phyloP scores from a whole-genome alignment of 2,329 filamentous ascomycete species.

The Ascochyta koolunga region DNA sequence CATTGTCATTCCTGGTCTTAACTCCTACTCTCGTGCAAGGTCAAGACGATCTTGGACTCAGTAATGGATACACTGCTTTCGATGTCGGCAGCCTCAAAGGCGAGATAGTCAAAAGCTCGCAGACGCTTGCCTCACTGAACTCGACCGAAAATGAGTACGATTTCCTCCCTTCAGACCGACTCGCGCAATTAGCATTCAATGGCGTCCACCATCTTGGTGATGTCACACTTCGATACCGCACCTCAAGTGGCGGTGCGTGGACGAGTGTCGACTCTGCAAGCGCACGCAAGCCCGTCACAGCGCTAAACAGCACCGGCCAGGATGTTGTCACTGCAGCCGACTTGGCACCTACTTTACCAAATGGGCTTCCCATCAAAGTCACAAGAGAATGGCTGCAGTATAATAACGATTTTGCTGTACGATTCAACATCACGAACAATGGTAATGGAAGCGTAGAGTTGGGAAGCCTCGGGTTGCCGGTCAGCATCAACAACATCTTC shows the following conservation, averaged over 20 bases:
- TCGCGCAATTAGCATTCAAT: constrained; percentile 55
- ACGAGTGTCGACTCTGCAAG: constrained; percentile 55
- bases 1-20: constrained; percentile 4
- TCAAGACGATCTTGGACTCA: constrained; percentile 30
- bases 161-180: constrained; percentile 61
- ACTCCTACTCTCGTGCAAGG: constrained; percentile 1
- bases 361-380: constrained; percentile 51
- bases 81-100: constrained; percentile 19
- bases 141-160: constrained; percentile 52
- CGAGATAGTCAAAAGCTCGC: constrained; percentile 26
- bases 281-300: constrained; percentile 47
- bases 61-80: constrained; percentile 24
- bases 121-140: constrained; percentile 30
- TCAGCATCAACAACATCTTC: constrained; percentile 69
- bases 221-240: constrained; percentile 62
- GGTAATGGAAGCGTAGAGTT: constrained; percentile 55
- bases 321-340: constrained; percentile 50
- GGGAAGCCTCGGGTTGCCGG: constrained; percentile 63
- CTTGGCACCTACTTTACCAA: constrained; percentile 52
- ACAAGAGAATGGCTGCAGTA: constrained; percentile 60
- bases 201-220: constrained; percentile 66
- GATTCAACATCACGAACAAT: constrained; percentile 59
- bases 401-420: constrained; percentile 57
- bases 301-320: constrained; percentile 19
- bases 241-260: constrained; percentile 50